These are phyloP conservation scores for Podospora tetraspora DNA, from an alignment of 495 filamentous ascomycete species.

Conservation along the genomic window DNA sequence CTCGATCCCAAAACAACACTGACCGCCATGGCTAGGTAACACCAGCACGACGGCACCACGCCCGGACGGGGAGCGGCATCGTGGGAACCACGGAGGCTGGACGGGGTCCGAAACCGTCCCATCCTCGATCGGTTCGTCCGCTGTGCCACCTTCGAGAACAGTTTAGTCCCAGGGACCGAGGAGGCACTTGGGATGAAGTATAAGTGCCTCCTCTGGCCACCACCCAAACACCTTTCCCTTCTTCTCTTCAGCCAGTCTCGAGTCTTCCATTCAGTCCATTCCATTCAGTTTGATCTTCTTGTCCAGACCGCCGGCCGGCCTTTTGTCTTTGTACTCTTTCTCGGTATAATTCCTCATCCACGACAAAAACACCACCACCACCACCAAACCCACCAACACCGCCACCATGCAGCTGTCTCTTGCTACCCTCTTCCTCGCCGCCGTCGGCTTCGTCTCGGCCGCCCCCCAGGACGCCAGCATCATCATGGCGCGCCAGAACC, in stretches of 20 bases:
- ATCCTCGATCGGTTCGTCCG: not conserved
- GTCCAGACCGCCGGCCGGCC: slow-evolving; percentile 11
- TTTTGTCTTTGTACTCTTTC: not conserved
- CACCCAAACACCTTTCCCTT: not conserved
- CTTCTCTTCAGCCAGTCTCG: slow-evolving; percentile 7
- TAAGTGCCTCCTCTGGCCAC: not conserved
- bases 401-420: slow-evolving; percentile 22
- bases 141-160: not conserved
- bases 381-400: slow-evolving; percentile 3
- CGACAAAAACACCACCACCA: not conserved
- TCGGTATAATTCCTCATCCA: not conserved
- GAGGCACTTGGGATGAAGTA: not conserved
- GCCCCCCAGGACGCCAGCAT: slow-evolving; percentile 9
- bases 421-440: slow-evolving; percentile 21
- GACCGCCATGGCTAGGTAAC: not conserved
- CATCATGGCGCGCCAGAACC: slow-evolving; percentile 25
- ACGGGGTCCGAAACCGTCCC: not conserved
- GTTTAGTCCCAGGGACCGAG: not conserved
- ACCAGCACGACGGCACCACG: not conserved
- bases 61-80: not conserved
- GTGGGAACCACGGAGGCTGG: not conserved
- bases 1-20: not conserved
- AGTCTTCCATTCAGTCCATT: slow-evolving; percentile 3
- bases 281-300: slow-evolving; percentile 1
- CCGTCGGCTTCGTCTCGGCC: slow-evolving; percentile 16